phyloP scores from a whole-genome alignment of 169 alveolate genomes.

The Plasmodium inui region DNA sequence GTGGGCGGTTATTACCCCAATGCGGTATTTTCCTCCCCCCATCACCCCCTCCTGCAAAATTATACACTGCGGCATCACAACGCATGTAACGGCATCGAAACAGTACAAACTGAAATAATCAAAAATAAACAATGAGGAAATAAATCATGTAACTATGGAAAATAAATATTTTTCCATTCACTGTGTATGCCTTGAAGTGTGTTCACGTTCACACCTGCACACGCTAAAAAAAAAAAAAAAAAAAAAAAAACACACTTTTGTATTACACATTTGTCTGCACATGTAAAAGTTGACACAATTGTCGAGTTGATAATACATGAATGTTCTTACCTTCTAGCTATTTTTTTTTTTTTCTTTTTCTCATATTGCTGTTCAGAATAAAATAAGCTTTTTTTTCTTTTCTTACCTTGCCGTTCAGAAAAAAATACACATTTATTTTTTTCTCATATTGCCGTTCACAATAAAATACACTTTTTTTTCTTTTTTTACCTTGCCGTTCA shows the following conservation, averaged over 20 bases:
- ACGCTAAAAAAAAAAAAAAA: slow-evolving; percentile 25
- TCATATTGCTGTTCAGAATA: background rate
- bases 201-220: slow-evolving; percentile 42
- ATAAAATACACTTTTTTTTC: background rate
- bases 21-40: background rate
- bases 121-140: background rate
- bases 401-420: background rate
- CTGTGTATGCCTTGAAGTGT: slow-evolving; percentile 23
- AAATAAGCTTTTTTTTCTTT: background rate
- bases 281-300: slow-evolving; percentile 3
- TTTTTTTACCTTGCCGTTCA: slow-evolving; percentile 18
- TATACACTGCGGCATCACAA: background rate
- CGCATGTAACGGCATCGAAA: background rate
- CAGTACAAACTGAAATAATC: background rate
- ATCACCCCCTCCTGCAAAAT: background rate
- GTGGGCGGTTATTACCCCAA: background rate
- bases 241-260: slow-evolving; percentile 22
- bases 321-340: background rate
- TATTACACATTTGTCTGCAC: slow-evolving; percentile 29
- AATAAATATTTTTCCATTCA: slow-evolving; percentile 3
- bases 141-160: background rate
- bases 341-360: slow-evolving; percentile 22
- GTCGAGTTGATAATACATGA: background rate
- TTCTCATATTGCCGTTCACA: background rate
- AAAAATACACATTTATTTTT: background rate